Conservation (phyloP, 768 basidiomycete species). For the Leccinum truebloodii region DNA sequence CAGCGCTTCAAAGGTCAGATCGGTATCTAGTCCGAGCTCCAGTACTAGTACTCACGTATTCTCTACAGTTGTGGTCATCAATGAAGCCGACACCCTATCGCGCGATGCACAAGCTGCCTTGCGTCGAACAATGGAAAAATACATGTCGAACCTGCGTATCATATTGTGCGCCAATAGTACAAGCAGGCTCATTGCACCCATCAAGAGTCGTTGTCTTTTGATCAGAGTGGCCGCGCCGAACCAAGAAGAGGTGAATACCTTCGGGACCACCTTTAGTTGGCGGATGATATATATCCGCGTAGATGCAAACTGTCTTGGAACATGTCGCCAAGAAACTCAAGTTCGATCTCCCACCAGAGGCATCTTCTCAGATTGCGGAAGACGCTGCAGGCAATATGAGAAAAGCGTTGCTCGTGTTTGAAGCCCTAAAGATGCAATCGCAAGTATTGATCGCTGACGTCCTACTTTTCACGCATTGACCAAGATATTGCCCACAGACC, state of each 20-base stretch:
- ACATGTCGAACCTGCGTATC: conserved; percentile 96
- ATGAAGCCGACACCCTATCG: conserved; percentile 93
- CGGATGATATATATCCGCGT: conserved; percentile 5
- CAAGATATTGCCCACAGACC: conserved; percentile 47
- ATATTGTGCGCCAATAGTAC: conserved; percentile 97
- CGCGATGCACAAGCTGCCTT: conserved; percentile 97
- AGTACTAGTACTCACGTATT: conserved; percentile 5
- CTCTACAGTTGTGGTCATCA: conserved; percentile 88
- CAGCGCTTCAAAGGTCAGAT: conserved; percentile 93
- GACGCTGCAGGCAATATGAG: conserved; percentile 90
- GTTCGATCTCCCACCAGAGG: conserved; percentile 80
- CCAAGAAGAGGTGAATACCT: conserved; percentile 61
- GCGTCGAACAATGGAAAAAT: conserved; percentile 98
- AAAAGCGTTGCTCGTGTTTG: conserved; percentile 92
- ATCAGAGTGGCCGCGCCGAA: conserved; percentile 91
- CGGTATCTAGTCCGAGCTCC: neutral
- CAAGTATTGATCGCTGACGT: conserved; percentile 38
- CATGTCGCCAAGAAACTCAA: conserved; percentile 79
- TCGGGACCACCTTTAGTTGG: neutral
- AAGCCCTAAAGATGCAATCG: conserved; percentile 98
- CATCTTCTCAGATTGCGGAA: conserved; percentile 70
- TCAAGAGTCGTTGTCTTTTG: conserved; percentile 91
- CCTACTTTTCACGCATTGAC: neutral
- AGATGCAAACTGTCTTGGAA: conserved; percentile 83
- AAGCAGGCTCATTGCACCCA: conserved; percentile 93